These are phyloP conservation scores for Bryoerythrophyllum caledonicum DNA, from an alignment of 225 moss, liverwort and hornwort species.

Conservation along the genomic window DNA sequence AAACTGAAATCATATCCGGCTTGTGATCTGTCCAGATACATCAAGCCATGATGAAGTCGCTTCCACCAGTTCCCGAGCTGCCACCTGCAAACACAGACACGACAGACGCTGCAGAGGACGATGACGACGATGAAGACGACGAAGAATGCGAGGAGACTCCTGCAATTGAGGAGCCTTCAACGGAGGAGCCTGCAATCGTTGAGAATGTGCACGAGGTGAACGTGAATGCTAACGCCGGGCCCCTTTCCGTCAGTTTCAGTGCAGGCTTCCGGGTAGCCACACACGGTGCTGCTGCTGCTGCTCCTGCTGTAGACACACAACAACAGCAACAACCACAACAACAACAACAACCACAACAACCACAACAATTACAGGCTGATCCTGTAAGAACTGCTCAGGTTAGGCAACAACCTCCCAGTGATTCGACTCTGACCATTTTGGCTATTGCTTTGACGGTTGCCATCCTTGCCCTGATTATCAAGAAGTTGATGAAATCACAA, in stretches of 20 bases:
- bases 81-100: constrained; percentile 34
- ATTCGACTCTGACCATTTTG: constrained; percentile 76
- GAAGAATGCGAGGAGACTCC: constrained; percentile 31
- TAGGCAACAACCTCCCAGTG: constrained; percentile 65
- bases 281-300: constrained; percentile 27
- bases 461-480: constrained; percentile 85
- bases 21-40: constrained; percentile 61
- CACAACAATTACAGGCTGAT: constrained; percentile 23
- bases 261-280: constrained; percentile 50
- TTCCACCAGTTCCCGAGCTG: constrained; percentile 64
- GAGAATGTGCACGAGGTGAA: constrained; percentile 61
- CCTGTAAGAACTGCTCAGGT: constrained; percentile 41
- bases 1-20: background rate
- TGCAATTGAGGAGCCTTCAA: constrained; percentile 7
- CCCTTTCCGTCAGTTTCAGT: constrained; percentile 58
- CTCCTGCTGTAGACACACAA: constrained; percentile 24
- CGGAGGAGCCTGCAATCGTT: constrained; percentile 26
- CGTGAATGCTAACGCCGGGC: constrained; percentile 57
- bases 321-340: constrained; percentile 27
- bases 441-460: constrained; percentile 86
- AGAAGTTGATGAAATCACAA: constrained; percentile 72
- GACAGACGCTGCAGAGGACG: constrained; percentile 46
- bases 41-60: constrained; percentile 66
- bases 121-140: constrained; percentile 37
- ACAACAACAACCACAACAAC: constrained; percentile 25